Conservation (phyloP, 1,284 basidiomycete genomes). For the Moniliella sp. region DNA sequence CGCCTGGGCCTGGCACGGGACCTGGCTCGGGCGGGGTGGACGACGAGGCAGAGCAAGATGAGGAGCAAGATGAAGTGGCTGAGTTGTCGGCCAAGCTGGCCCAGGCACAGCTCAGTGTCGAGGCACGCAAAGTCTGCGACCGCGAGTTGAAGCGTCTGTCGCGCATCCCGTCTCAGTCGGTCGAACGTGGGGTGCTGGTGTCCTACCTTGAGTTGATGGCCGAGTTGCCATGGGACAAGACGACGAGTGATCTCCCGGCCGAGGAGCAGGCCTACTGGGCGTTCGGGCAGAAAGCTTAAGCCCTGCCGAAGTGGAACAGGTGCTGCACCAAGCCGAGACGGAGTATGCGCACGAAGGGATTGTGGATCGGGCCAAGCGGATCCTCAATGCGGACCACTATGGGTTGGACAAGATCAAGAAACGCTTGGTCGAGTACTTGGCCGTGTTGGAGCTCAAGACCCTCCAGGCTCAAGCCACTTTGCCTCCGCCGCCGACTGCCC, state of each 20-base stretch:
- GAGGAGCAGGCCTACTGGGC: background rate
- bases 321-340: background rate
- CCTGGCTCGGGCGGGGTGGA: too few species aligned
- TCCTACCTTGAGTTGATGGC: slow-evolving; percentile 34
- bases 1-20: too few species aligned
- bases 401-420: slow-evolving; percentile 37
- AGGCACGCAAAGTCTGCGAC: slow-evolving; percentile 27
- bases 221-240: slow-evolving; percentile 32
- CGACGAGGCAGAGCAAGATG: slow-evolving; percentile 8
- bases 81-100: slow-evolving; percentile 20
- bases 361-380: slow-evolving; percentile 19
- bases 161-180: slow-evolving; percentile 27
- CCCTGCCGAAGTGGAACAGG: background rate
- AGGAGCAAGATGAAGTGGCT: slow-evolving; percentile 24
- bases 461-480: slow-evolving; percentile 23
- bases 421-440: slow-evolving; percentile 36
- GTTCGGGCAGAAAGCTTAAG: slow-evolving; percentile 1
- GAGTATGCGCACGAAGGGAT: slow-evolving; percentile 16
- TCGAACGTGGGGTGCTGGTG: slow-evolving; percentile 31
- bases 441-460: slow-evolving; percentile 35
- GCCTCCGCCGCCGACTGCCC: too few species aligned
- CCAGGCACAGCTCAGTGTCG: slow-evolving; percentile 14
- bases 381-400: slow-evolving; percentile 37
- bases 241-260: slow-evolving; percentile 10
- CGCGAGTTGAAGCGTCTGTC: slow-evolving; percentile 28